Percentiles rank a stretch among this genome's conserved stretches.
Evolutionary conservation across 495 filamentous ascomycete genomes (phyloP).

Genomic region (Rhizodiscina lignyota): DNA sequence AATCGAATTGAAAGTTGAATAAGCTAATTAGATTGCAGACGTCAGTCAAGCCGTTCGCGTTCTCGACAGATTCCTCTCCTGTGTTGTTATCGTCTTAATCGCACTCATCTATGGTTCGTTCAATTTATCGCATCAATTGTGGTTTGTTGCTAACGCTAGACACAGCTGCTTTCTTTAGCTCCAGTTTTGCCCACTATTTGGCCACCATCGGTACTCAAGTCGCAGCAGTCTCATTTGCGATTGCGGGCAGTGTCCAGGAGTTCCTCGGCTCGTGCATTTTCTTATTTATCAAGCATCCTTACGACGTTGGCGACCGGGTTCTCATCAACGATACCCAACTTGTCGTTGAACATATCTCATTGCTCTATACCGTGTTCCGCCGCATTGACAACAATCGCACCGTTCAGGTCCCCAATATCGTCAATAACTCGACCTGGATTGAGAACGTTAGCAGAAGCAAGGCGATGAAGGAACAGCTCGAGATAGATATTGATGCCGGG

Average conservation of each 20-base stretch:
- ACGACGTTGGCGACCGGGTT: conserved; percentile 14
- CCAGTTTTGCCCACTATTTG: conserved; percentile 6
- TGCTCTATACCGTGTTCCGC: conserved; percentile 14
- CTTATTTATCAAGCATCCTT: conserved; percentile 13
- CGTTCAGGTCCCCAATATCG: conserved; percentile 12
- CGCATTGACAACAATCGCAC: conserved; percentile 8
- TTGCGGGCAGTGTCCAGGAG: conserved; percentile 11
- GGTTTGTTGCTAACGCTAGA: neutral
- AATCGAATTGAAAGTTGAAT: too few species aligned
- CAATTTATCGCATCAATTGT: neutral
- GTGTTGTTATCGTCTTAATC: conserved; percentile 7
- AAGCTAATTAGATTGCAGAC: too few species aligned
- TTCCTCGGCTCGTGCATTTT: conserved; percentile 12
- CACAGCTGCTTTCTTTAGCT: conserved; percentile 10
- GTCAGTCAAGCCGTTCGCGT: conserved; percentile 9
- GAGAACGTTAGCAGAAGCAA: conserved; percentile 11
- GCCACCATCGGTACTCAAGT: conserved; percentile 9
- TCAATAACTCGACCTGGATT: conserved; percentile 11
- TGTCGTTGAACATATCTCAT: conserved; percentile 12
- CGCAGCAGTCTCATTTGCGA: conserved; percentile 9
- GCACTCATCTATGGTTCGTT: conserved; percentile 8
- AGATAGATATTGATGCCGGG: conserved; percentile 3
- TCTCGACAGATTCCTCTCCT: conserved; percentile 7
- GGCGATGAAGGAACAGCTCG: conserved; percentile 10
- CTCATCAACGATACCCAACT: conserved; percentile 7